Evolutionary conservation across 1,139 yeast genomes (phyloP).

Genomic region (Yamadazyma atlantica): DNA sequence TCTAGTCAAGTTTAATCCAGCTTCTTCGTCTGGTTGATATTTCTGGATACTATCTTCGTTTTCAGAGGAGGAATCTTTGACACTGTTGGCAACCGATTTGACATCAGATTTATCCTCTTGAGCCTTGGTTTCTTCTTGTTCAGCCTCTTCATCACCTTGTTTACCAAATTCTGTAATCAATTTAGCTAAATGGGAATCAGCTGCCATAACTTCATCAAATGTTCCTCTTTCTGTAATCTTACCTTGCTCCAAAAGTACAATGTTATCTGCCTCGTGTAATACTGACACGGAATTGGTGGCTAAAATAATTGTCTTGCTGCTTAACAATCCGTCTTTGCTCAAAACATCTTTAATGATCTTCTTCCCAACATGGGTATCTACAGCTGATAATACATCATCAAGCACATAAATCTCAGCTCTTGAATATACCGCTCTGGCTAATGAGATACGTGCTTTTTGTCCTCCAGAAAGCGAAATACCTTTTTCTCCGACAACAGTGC

Average conservation of each 20-base stretch:
- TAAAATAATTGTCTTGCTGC: conserved; percentile 32
- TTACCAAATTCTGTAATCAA: conserved; percentile 27
- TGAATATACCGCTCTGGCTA: conserved; percentile 44
- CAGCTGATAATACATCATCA: conserved; percentile 42
- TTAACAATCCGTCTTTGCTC: conserved; percentile 28
- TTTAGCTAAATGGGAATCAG: conserved; percentile 21
- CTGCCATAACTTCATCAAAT: conserved; percentile 23
- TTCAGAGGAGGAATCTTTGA: conserved; percentile 2
- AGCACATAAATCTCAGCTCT: conserved; percentile 38
- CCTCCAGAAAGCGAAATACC: conserved; percentile 48
- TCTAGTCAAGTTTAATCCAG: conserved; percentile 8
- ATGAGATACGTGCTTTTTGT: conserved; percentile 42
- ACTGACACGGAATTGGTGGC: conserved; percentile 41
- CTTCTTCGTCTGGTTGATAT: conserved; percentile 9
- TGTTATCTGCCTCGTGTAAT: conserved; percentile 29
- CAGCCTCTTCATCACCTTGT: conserved; percentile 15
- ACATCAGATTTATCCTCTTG: background rate
- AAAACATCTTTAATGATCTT: conserved; percentile 32
- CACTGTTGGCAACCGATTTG: background rate
- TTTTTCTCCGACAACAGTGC: conserved; percentile 44
- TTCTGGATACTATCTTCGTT: conserved; percentile 8
- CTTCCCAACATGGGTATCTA: conserved; percentile 41
- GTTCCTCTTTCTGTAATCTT: conserved; percentile 34
- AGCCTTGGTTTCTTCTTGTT: conserved; percentile 11
- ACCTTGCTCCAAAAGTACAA: conserved; percentile 28